Evolutionary conservation across 768 basidiomycete genomes (phyloP), one percentile per base, ranked within the genome.

Genomic region (Crepidotus variabilis): DNA sequence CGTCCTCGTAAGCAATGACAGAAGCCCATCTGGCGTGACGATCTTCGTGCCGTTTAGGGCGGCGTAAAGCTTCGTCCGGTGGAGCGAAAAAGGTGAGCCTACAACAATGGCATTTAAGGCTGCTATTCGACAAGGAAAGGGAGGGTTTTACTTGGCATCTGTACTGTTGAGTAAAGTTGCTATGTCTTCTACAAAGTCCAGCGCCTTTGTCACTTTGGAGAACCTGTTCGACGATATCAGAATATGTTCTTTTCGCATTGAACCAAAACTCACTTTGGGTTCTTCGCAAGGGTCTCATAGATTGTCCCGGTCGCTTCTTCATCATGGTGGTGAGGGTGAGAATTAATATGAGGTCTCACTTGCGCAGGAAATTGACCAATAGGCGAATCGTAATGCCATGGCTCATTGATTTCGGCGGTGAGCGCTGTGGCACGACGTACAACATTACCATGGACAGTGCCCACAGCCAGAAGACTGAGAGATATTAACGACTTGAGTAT

Each of bases 21-120:
- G 48, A 51, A 23, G 32, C 36, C 23, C 47, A 35, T 24, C 46
- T n/a, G 53, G 35, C 20, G 45, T 33, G 24, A 56, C 21, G 18
- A 33, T 23, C 20, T 18, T 57, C 53, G 2, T 50, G 36, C 18
- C 55, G 54, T 52, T 60, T 60, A 16, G 64, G 67, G 20, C 50
- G 64, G 6, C 54, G 74, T 18, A 82, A 61, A n/a, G 73, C 79
- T 52, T 65, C 71, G 60, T 83, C 72, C 3, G 80, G 77, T 16
- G 75, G 72, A 0, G 81, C 82, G 57, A 84, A 83, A 66, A 83
- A 80, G 0, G 83, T 83, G 21, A 83, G 54, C n/a, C 81, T 83
- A 43, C 7, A 24, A 21, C 28, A 36, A 24, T 18, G n/a, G 39
- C 9, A 57, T 23, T 43, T 24, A 50, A 10, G 36, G 48, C 10